A percentile compares a stretch with the other conserved stretches of the same genome.
Conservation (phyloP, 2,329 filamentous ascomycete genomes). For the Curvularia sp. region DNA sequence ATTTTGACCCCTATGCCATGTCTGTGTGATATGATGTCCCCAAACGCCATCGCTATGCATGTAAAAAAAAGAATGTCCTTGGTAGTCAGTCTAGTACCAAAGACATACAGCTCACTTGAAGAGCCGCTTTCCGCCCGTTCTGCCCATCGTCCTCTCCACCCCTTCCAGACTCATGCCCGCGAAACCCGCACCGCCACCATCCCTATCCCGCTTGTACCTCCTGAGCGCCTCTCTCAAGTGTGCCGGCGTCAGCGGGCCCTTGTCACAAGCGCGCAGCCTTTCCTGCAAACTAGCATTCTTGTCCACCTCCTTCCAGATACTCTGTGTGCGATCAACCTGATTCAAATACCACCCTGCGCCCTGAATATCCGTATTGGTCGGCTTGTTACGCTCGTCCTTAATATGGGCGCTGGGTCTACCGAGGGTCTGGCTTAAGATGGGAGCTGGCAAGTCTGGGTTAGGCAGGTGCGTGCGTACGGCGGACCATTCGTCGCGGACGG, state of each 20-base stretch:
- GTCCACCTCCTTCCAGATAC: constrained; percentile 39
- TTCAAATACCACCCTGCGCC: constrained; percentile 34
- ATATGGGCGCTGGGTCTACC: constrained; percentile 41
- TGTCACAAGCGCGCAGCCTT: constrained; percentile 45
- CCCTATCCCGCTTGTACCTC: constrained; percentile 68
- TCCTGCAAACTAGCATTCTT: constrained; percentile 36
- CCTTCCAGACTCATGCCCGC: constrained; percentile 59
- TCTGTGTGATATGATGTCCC: background rate
- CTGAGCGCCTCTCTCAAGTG: constrained; percentile 76
- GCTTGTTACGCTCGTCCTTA: constrained; percentile 36
- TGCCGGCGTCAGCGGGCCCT: constrained; percentile 71
- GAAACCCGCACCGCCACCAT: constrained; percentile 65
- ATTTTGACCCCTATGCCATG: background rate
- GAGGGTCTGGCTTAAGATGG: constrained; percentile 37
- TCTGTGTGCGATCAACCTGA: constrained; percentile 32
- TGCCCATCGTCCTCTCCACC: constrained; percentile 52
- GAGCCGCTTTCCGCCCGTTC: constrained; percentile 55
- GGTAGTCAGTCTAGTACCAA: too few relatives aligned
- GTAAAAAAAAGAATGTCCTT: background rate
- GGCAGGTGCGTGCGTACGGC: constrained; percentile 52
- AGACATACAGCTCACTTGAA: constrained; percentile 47
- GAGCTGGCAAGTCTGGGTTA: constrained; percentile 38
- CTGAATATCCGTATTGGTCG: constrained; percentile 39
- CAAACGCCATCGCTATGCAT: constrained; percentile 25
- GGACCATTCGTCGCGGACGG: constrained; percentile 75